phyloP scores from a whole-genome alignment of 495 filamentous ascomycete species.

The Cladorrhinum samala region DNA sequence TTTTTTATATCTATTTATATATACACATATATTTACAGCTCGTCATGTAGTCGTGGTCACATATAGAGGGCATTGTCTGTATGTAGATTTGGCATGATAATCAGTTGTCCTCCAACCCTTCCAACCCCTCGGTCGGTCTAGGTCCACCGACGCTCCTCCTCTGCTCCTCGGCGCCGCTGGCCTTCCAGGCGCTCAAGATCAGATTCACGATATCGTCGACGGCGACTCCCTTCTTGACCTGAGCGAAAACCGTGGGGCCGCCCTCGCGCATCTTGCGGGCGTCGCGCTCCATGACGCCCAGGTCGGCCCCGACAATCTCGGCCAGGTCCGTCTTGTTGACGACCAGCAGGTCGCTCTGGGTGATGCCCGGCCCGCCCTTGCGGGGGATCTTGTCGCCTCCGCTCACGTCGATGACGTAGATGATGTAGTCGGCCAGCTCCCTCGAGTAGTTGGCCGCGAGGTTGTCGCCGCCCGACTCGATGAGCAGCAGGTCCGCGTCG shows the following conservation, averaged over 20 bases:
- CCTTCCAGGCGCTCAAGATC: conserved; percentile 88
- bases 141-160: conserved; percentile 47
- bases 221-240: conserved; percentile 86
- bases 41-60: too few relatives aligned
- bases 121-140: conserved; percentile 43
- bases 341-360: conserved; percentile 83
- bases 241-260: conserved; percentile 92
- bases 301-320: conserved; percentile 82
- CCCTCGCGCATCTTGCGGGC: conserved; percentile 91
- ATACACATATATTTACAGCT: not conserved
- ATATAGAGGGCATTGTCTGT: too few relatives aligned
- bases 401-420: conserved; percentile 96
- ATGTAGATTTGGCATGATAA: too few relatives aligned
- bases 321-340: conserved; percentile 97
- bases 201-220: conserved; percentile 80
- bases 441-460: conserved; percentile 92
- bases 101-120: conserved; percentile 21
- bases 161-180: conserved; percentile 66
- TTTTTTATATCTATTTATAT: not conserved
- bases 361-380: conserved; percentile 96
- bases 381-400: conserved; percentile 97
- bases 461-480: conserved; percentile 94
- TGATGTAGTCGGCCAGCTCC: conserved; percentile 92
- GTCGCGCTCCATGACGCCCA: conserved; percentile 92
- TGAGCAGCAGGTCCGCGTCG: conserved; percentile 69